Evolutionary conservation across 176 grass and related monocot genomes (phyloP), one percentile per base, ranked within the genome.

Genomic region (Chloris gayana): DNA sequence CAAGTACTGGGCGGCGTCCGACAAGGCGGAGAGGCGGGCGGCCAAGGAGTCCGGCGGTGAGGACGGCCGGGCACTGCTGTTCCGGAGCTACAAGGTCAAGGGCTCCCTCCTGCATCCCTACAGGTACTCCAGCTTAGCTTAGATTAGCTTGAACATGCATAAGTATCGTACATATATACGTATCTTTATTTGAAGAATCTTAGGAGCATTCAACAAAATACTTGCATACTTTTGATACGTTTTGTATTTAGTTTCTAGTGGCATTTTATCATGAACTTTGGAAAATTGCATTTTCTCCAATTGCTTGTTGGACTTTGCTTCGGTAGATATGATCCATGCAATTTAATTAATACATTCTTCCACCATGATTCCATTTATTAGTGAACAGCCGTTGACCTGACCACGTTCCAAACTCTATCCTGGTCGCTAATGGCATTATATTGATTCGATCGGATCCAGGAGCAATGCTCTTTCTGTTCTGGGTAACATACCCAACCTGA

Each of bases 1-100:
- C 37, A 88, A 39, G 86, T 9, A 73, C 74, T 88, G 86, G 86
- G 80, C 46, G 49, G 74, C 86, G 9, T 12, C 86, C 8, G 86
- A 88, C 27, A 88, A 83, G 80, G 60, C 41, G 17, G 38, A 73
- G 61, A 15, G 74, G n/a, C 29, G 49, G 5, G 74, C 49, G 2
- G 80, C 74, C 0, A 88, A 79, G 49, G 86, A 83, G 49, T 47
- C 68, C 69, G 80, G 80, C 30, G 80, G 80, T 22, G 86, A 88
- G 86, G 80, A 88, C 9, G 86, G 86, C 60, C 69, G 80, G 38
- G 60, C 74, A 3, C 39, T 88, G 86, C 75, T 88, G 74, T 88
- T 83, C 75, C 74, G 74, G 47, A 79, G 30, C 22, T 83, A 88
- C 74, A 88, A 78, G 80, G 86, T 88, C 80, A 78, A 79, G 33